Evolutionary conservation across 2,329 filamentous ascomycete species (phyloP).

Genomic region (Neopestalotiopsis sp.): DNA sequence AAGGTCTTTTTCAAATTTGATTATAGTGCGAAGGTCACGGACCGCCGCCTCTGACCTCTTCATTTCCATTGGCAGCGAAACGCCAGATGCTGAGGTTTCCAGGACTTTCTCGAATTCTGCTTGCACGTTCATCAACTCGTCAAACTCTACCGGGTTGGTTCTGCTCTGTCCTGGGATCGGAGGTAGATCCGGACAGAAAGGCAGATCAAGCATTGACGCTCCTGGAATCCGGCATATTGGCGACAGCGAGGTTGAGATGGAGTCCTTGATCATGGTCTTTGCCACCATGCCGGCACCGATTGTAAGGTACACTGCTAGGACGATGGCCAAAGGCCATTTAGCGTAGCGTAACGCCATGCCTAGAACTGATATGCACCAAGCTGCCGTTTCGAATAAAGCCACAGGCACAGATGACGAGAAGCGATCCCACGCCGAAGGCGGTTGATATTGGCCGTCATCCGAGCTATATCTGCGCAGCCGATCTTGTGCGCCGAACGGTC

Average conservation of each 20-base stretch:
- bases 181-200: constrained; percentile 60
- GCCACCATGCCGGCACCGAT: constrained; percentile 64
- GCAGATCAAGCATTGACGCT: constrained; percentile 62
- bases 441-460: constrained; percentile 22
- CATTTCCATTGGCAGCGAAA: constrained; percentile 77
- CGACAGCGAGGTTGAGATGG: constrained; percentile 65
- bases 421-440: constrained; percentile 34
- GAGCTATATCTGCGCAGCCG: constrained; percentile 16
- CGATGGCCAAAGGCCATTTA: constrained; percentile 68
- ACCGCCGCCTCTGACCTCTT: constrained; percentile 78
- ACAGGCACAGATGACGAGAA: constrained; percentile 43
- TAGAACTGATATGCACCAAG: constrained; percentile 62
- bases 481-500: constrained; percentile 20
- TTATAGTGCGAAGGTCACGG: constrained; percentile 74
- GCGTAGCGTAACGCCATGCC: constrained; percentile 64
- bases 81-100: constrained; percentile 68
- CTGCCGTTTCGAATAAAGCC: constrained; percentile 44
- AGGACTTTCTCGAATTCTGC: constrained; percentile 78
- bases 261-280: constrained; percentile 67
- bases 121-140: constrained; percentile 76
- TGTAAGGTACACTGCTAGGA: constrained; percentile 66
- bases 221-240: constrained; percentile 76
- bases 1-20: constrained; percentile 69
- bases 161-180: constrained; percentile 31
- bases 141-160: constrained; percentile 64